Base-by-base conservation (phyloP, 2,329 filamentous ascomycete species). In the Uncinocarpus reesii region DNA sequence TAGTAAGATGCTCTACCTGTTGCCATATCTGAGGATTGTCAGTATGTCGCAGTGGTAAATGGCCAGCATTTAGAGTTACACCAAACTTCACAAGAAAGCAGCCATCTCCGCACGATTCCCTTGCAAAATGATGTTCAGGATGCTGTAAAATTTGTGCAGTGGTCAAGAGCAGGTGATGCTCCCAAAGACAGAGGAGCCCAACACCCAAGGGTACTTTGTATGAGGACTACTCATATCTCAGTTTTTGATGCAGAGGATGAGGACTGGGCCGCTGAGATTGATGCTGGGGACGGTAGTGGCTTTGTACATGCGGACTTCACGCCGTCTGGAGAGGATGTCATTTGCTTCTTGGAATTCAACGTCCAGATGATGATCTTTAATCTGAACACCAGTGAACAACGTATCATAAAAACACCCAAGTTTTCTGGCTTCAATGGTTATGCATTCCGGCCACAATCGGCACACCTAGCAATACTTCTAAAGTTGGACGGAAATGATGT, bases 321-420 rank as follows among this genome's bases (percentile, higher is more conserved):
- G 1, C 56, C 59, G 1, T 56, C 61, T 20, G 58, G 63, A 21
- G 62, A 63, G 32, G 66, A 69, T 32, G 43, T 67, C 3, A 58
- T 70, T 35, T 56, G 65, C 4, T 66, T 69, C 35, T 62, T 68
- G 38, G 58, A 63, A 7, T 69, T 65, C 61, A 63, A 66, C 43
- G 64, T 62, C 1, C 67, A 67, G 51, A 36, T 66, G 15, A 62
- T 60, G 2, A 58, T 70, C 7, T 62, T 65, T 42, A 61, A 58
- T 21, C 46, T 70, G 15, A 58, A 61, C 5, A 60, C 59, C 10
- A 60, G 65, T 16, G 60, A 58, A 46, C 67, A 60, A 45, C 62
- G 61, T 16, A 53, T 68, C 23, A 66, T 70, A 34, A 69, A 66
- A 38, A 54, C 62, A 1, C 67, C 67, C 1, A 70, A 70, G 49